phyloP scores from a whole-genome alignment of 352 stramenopile species.

The Phytopythium montanum region DNA sequence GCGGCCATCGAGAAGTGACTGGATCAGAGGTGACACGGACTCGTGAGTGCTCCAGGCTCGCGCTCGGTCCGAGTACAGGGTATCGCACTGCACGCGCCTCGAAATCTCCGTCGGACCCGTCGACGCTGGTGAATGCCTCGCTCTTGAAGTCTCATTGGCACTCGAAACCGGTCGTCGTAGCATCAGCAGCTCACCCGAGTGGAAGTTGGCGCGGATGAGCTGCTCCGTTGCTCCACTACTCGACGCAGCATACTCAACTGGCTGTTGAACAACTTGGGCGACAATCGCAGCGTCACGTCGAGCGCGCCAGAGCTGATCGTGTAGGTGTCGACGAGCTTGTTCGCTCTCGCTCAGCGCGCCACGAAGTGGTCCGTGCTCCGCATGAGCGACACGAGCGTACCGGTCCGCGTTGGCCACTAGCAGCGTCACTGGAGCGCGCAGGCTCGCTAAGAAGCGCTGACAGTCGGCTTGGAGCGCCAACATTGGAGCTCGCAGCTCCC shows the following conservation, averaged over 20 bases:
- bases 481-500: slow-evolving; percentile 41
- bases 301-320: slow-evolving; percentile 66
- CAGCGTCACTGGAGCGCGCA: slow-evolving; percentile 46
- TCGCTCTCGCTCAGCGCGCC: slow-evolving; percentile 35
- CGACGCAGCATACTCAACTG: slow-evolving; percentile 6
- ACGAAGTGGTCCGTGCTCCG: slow-evolving; percentile 52
- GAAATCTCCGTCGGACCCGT: slow-evolving; percentile 16
- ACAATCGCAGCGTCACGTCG: slow-evolving; percentile 53
- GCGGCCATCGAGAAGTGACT: slow-evolving; percentile 61
- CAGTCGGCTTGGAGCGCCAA: slow-evolving; percentile 54
- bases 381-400: slow-evolving; percentile 43
- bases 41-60: slow-evolving; percentile 57
- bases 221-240: slow-evolving; percentile 6
- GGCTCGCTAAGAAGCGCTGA: slow-evolving; percentile 35
- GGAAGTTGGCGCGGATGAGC: slow-evolving; percentile 51
- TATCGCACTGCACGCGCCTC: slow-evolving; percentile 50
- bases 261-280: slow-evolving; percentile 58
- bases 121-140: not conserved
- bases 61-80: slow-evolving; percentile 59
- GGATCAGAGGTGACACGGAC: slow-evolving; percentile 51
- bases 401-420: slow-evolving; percentile 42
- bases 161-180: slow-evolving; percentile 6
- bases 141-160: not conserved
- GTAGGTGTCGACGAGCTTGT: slow-evolving; percentile 50
- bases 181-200: slow-evolving; percentile 48